Base-by-base conservation (phyloP, 805 yeast species). In the Kodamaea kaohsiungensis region DNA sequence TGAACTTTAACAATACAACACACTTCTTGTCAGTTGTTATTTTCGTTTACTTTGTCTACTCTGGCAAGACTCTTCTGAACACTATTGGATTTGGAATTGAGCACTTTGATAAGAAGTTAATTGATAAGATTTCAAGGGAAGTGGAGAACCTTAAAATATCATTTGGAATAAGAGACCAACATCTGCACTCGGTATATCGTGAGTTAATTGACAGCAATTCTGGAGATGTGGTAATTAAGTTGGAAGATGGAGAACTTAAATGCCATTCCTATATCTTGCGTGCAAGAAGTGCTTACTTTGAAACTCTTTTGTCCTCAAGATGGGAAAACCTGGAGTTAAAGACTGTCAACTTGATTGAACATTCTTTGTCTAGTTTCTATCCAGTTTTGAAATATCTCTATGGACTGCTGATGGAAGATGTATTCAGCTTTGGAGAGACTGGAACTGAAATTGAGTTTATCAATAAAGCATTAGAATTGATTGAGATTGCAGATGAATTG, bases 401-500 rank as follows among this genome's bases (percentile, higher is more conserved):
- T 61, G 95, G 96, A 0, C 69, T 65, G 47, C 71, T 72, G 46
- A 80, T 73, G 59, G 63, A 68, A 50, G 64, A 65, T 0, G 54
- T 83, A 12, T 78, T 82, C 57, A 72, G 76, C 17, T 61, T 67
- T 17, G 68, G 64, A n/a, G 55, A 56, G 1, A 61, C 58, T n/a
- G 55, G 63, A 1, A 75, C 73, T 33, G 78, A 78, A 1, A 7
- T 37, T 9, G 54, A 33, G 13, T 84, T 85, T 54, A 75, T 86
- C 17, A 81, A 81, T 53, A 64, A 74, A 42, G 70, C 84, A 2
- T 70, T 91, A 19, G 89, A 84, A 10, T 63, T 88, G 35, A 73
- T 89, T 52, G 84, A 81, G 51, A 65, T 83, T 2, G 70, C 88
- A 2, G 92, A 89, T 63, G 86, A 85, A 59, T 65, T 91, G 7